phyloP scores from a whole-genome alignment of 352 stramenopile genomes.

The Phytopythium mirpurense region DNA sequence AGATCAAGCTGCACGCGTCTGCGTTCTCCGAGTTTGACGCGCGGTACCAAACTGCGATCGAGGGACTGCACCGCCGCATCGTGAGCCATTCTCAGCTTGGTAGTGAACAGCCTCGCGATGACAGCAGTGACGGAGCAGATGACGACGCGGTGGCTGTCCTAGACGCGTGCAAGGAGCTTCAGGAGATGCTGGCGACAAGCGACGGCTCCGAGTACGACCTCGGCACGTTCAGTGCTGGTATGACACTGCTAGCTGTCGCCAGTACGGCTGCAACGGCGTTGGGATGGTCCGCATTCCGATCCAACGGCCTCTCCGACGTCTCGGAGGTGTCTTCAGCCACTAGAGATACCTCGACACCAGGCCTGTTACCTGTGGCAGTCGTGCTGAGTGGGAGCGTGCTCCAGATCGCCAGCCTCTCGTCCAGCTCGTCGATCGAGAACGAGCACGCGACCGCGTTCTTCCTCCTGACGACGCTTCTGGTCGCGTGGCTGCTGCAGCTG shows the following conservation, averaged over 20 bases:
- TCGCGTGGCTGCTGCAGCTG: constrained; percentile 9
- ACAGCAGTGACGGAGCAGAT: constrained; percentile 6
- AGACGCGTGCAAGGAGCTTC: constrained; percentile 36
- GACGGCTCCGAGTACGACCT: constrained; percentile 78
- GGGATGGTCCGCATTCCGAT: constrained; percentile 1
- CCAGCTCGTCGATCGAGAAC: constrained; percentile 87
- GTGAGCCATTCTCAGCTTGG: neutral
- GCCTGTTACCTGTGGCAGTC: neutral
- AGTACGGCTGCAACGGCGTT: constrained; percentile 9
- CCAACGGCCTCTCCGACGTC: neutral
- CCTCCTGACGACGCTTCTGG: constrained; percentile 45
- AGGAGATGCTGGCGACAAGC: constrained; percentile 45
- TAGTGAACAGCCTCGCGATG: neutral
- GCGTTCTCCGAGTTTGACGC: constrained; percentile 22
- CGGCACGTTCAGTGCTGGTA: constrained; percentile 25
- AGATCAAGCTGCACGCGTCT: constrained; percentile 39
- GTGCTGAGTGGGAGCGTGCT: constrained; percentile 16
- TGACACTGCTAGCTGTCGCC: constrained; percentile 32
- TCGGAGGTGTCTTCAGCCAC: neutral
- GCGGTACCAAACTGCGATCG: constrained; percentile 20
- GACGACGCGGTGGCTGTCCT: constrained; percentile 15
- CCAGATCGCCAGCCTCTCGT: constrained; percentile 64
- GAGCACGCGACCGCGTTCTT: constrained; percentile 85
- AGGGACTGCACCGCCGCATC: constrained; percentile 11
- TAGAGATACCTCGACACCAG: too few relatives aligned